Conservation (phyloP, 2,329 filamentous ascomycete genomes). For the Colletotrichum truncatum region DNA sequence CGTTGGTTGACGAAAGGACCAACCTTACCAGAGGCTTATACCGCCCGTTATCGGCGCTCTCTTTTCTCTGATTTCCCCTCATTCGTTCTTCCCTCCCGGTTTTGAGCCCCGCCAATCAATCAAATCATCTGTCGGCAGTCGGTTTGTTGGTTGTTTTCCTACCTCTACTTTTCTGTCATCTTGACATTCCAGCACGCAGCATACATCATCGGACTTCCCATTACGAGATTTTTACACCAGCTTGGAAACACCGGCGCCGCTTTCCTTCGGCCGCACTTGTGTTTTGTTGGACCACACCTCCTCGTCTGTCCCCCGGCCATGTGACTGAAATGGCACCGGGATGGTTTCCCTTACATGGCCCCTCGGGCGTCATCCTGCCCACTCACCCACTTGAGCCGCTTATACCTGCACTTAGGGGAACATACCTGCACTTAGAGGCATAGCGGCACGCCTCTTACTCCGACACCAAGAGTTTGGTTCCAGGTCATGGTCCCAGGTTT, state of each 20-base stretch:
- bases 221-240: constrained; percentile 21
- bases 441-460: constrained; percentile 26
- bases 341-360: constrained; percentile 35
- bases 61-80: background rate
- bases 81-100: background rate
- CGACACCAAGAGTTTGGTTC: constrained; percentile 28
- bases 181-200: constrained; percentile 1
- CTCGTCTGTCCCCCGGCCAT: constrained; percentile 20
- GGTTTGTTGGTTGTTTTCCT: background rate
- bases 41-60: constrained; percentile 8
- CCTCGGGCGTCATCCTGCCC: constrained; percentile 33
- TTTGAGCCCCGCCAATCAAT: constrained; percentile 6
- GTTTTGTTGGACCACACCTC: constrained; percentile 3
- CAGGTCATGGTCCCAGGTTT: constrained; percentile 23
- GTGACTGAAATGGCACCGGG: constrained; percentile 34
- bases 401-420: constrained; percentile 37
- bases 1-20: background rate
- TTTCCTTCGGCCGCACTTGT: constrained; percentile 35
- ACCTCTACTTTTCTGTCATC: background rate
- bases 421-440: constrained; percentile 29
- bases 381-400: constrained; percentile 32
- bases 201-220: background rate
- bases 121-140: background rate
- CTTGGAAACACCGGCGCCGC: constrained; percentile 24
- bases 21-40: background rate